Conservation (phyloP, 495 filamentous ascomycete genomes). For the Antarctomyces pellizariae region DNA sequence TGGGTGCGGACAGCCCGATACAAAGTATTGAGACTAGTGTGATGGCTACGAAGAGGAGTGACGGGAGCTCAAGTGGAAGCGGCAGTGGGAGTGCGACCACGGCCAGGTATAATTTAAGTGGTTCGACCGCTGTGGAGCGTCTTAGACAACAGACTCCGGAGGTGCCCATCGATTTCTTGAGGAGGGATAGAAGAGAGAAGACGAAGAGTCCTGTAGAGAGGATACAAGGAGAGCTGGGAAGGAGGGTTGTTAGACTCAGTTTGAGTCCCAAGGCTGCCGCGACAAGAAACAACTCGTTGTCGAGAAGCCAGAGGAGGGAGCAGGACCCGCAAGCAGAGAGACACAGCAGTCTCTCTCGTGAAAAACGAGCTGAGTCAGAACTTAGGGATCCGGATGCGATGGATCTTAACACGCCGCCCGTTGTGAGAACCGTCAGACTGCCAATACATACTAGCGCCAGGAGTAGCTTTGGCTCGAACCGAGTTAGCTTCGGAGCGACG, state of each 20-base stretch:
- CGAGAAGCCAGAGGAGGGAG: no score
- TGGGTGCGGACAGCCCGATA: conserved; percentile 9
- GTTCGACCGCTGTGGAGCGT: not conserved
- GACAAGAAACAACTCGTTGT: no score
- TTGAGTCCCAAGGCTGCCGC: no score
- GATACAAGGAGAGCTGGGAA: no score
- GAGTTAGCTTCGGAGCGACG: conserved; percentile 15
- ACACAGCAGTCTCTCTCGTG: no score
- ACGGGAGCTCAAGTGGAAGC: conserved; percentile 1
- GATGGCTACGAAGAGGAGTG: conserved; percentile 3
- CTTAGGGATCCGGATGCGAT: conserved; percentile 12
- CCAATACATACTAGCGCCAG: conserved; percentile 17
- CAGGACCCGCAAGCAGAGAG: no score
- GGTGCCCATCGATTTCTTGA: no score
- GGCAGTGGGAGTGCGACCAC: conserved; percentile 1
- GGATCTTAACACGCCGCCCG: conserved; percentile 44
- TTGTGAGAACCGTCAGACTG: conserved; percentile 39
- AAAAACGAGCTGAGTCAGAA: conserved; percentile 13
- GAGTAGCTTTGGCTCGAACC: conserved; percentile 14
- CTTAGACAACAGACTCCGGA: conserved; percentile 5
- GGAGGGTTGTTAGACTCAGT: no score
- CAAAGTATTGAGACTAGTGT: not conserved
- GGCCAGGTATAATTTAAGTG: not conserved
- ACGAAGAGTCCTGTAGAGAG: no score
- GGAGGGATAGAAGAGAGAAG: no score